phyloP scores from a whole-genome alignment of 2,329 filamentous ascomycete species.

The Verticillium nubilum region DNA sequence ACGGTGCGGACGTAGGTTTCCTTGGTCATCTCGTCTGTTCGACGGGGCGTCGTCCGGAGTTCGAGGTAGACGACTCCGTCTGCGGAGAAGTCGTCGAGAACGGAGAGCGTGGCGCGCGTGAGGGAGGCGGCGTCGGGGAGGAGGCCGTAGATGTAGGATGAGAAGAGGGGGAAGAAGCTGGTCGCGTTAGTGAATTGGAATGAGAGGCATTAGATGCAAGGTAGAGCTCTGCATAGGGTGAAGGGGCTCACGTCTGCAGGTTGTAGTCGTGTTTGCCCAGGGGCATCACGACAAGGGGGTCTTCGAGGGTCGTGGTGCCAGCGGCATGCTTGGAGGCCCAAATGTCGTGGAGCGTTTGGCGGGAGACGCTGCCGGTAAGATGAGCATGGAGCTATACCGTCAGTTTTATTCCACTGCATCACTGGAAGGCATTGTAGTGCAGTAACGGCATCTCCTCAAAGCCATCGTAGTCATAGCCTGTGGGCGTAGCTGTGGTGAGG shows the following conservation, averaged over 20 bases:
- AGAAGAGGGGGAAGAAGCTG: slow-evolving; percentile 75
- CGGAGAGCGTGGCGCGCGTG: slow-evolving; percentile 56
- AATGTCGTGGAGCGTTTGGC: slow-evolving; percentile 66
- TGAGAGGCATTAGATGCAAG: not conserved
- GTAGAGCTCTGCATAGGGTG: slow-evolving; percentile 3
- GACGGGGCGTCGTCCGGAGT: slow-evolving; percentile 71
- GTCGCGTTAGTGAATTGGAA: not conserved
- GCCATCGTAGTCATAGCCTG: slow-evolving; percentile 9
- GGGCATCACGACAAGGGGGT: slow-evolving; percentile 66
- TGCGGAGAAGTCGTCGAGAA: slow-evolving; percentile 58
- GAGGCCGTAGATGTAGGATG: slow-evolving; percentile 73
- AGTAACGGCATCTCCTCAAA: not conserved
- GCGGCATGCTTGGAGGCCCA: slow-evolving; percentile 57
- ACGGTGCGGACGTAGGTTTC: slow-evolving; percentile 61
- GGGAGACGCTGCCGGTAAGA: slow-evolving; percentile 71
- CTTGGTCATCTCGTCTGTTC: slow-evolving; percentile 45
- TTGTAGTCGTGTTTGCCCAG: slow-evolving; percentile 67
- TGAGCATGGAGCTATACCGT: slow-evolving; percentile 66
- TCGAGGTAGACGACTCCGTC: slow-evolving; percentile 77
- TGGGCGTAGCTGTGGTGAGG: not conserved
- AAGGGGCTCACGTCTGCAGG: slow-evolving; percentile 50
- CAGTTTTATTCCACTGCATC: slow-evolving; percentile 9
- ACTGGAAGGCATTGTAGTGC: not conserved
- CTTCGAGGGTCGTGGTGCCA: slow-evolving; percentile 50
- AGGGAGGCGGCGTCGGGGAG: slow-evolving; percentile 58